Conservation (phyloP, 495 filamentous ascomycete species). For the Evernia prunastri region DNA sequence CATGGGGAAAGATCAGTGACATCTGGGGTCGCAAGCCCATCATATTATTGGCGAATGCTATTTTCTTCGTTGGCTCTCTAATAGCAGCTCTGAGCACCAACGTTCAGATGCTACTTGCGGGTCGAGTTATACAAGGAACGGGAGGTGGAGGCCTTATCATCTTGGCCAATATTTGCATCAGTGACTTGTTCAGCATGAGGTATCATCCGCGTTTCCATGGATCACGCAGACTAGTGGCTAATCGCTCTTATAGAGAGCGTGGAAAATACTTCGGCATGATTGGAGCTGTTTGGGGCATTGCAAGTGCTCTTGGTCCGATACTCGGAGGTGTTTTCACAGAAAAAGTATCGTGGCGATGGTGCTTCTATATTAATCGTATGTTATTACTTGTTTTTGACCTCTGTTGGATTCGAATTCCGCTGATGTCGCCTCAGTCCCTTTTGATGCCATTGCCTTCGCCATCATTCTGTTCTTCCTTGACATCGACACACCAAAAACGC, state of each 20-base stretch:
- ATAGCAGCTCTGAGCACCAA: slow-evolving; percentile 60
- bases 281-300: slow-evolving; percentile 68
- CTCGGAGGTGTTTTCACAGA: slow-evolving; percentile 71
- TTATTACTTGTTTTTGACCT: slow-evolving; percentile 9
- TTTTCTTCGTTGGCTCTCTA: slow-evolving; percentile 73
- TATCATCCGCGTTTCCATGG: slow-evolving; percentile 22
- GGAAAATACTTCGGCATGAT: slow-evolving; percentile 59
- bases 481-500: slow-evolving; percentile 63
- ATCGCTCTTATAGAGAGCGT: slow-evolving; percentile 43
- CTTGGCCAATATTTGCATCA: slow-evolving; percentile 74
- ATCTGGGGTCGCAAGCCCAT: slow-evolving; percentile 83
- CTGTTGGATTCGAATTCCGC: neutral
- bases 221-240: neutral
- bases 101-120: slow-evolving; percentile 69
- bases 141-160: slow-evolving; percentile 78
- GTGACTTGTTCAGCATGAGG: slow-evolving; percentile 71
- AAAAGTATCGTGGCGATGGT: slow-evolving; percentile 56
- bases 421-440: slow-evolving; percentile 41
- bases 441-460: slow-evolving; percentile 54
- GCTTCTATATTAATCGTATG: slow-evolving; percentile 60
- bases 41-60: slow-evolving; percentile 59
- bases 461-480: slow-evolving; percentile 61
- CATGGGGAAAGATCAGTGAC: slow-evolving; percentile 80
- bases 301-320: slow-evolving; percentile 65
- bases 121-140: slow-evolving; percentile 73